Conservation (phyloP, 768 basidiomycete species). For the Mycena sanguinolenta region DNA sequence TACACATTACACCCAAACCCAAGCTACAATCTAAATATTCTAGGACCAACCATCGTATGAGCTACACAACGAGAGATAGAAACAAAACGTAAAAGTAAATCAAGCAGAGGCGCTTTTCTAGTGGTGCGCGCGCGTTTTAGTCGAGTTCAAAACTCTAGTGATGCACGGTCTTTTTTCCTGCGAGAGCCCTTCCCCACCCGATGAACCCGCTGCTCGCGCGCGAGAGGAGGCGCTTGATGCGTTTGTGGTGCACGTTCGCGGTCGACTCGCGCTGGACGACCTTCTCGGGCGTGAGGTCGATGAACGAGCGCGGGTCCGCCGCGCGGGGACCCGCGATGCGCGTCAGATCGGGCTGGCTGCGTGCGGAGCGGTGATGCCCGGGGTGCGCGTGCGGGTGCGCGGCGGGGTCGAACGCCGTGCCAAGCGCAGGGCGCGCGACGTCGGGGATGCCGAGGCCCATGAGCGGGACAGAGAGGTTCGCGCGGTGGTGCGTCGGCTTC, state of each 20-base stretch:
- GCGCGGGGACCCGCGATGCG: constrained; percentile 14
- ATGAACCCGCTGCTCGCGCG: constrained; percentile 37
- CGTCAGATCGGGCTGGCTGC: neutral
- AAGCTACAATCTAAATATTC: neutral
- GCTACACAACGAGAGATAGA: constrained; percentile 25
- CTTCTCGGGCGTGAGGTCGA: constrained; percentile 36
- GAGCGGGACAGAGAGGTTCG: constrained; percentile 36
- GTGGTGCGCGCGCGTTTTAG: neutral
- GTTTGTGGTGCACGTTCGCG: constrained; percentile 24
- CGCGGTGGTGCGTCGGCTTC: constrained; percentile 30
- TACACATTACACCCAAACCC: neutral
- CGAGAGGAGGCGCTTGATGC: constrained; percentile 31
- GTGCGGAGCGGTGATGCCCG: neutral
- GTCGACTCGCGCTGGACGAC: constrained; percentile 17
- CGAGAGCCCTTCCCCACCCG: constrained; percentile 33
- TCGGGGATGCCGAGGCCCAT: constrained; percentile 21
- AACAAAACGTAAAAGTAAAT: constrained; percentile 11
- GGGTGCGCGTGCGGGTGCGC: neutral
- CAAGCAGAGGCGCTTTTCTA: constrained; percentile 11
- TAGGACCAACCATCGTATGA: too few species aligned
- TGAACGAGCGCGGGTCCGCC: constrained; percentile 36
- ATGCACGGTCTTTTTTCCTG: constrained; percentile 27
- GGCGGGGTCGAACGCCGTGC: constrained; percentile 18
- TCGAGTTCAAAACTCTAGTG: neutral
- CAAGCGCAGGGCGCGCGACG: constrained; percentile 7